Evolutionary conservation across 1,139 yeast species (phyloP), one percentile per base, ranked within the genome.

Genomic region (Citeromyces hawaiiensis): DNA sequence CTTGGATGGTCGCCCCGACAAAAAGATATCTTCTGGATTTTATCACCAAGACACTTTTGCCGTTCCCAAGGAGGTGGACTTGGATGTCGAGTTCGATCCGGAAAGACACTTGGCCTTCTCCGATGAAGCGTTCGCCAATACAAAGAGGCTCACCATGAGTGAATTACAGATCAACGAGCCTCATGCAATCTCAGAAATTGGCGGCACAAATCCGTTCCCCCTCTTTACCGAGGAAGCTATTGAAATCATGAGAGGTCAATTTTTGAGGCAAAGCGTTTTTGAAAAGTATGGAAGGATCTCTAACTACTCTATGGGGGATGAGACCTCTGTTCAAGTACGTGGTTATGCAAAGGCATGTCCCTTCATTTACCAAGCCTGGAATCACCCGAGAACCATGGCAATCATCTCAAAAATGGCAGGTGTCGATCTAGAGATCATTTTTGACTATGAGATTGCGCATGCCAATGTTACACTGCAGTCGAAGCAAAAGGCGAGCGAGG

Each of bases 371-470:
- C 63, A 58, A 4, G 80, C 80, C 10, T 72, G 79, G 77, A 65
- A 64, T 4, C 75, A 71, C 46, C 79, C 79, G 15, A 61, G 59
- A 44, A 70, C 76, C 3, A 55, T 67, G 49, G 72, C 66, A 39
- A 64, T 72, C 37, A 55, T 73, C 27, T 60, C 66, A 39, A 57
- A 51, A 14, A 70, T 72, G 72, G 75, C 78, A 2, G 79, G 77
- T 2, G 70, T 71, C 35, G 76, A 71, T 31, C 59, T 74, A 40
- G 69, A 66, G 44, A 59, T 66, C 25, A 56, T 68, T 25, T 61
- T 71, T 63, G 77, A 72, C 49, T 73, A 66, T 47, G 80, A 74
- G 52, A 61, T 70, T 39, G 77, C 69, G 8, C 72, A 69, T 46
- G 59, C 64, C 37, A 74, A 74, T 47, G 51, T 70, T 27, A 64